A percentile compares a stretch with the other conserved stretches of the same genome.
These are phyloP conservation scores for Echium plantagineum DNA, from an alignment of 257 asterid species.

Conservation along the genomic window DNA sequence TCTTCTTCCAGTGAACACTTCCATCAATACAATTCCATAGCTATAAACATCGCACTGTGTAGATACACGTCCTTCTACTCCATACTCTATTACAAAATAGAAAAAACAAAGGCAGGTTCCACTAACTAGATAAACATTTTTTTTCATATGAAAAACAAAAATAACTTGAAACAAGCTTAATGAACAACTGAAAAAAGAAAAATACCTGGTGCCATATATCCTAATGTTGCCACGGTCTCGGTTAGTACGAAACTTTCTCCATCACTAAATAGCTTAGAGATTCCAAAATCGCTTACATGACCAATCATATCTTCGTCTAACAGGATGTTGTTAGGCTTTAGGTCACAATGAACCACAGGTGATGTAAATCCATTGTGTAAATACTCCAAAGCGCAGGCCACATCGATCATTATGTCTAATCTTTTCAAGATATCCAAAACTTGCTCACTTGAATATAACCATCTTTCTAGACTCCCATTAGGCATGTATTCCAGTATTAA, in stretches of 20 bases:
- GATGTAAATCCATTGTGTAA: slow-evolving; percentile 3
- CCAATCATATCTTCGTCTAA: too few species aligned
- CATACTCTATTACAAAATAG: slow-evolving; percentile 1
- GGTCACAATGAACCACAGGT: slow-evolving; percentile 11
- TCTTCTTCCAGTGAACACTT: slow-evolving; percentile 12
- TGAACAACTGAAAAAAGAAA: neutral
- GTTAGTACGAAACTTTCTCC: neutral
- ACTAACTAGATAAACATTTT: neutral
- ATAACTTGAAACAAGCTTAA: too few species aligned
- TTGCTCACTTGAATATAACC: slow-evolving; percentile 9
- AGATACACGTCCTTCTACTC: slow-evolving; percentile 5
- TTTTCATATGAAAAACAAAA: too few species aligned
- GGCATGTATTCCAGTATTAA: slow-evolving; percentile 9
- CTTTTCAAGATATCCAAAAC: slow-evolving; percentile 7
- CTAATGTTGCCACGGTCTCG: too few species aligned
- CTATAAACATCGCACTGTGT: slow-evolving; percentile 10
- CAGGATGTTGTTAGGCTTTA: too few species aligned
- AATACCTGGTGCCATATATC: neutral
- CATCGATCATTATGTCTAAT: slow-evolving; percentile 10
- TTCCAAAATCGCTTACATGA: slow-evolving; percentile 7
- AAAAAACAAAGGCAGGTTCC: neutral
- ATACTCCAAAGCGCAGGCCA: slow-evolving; percentile 15
- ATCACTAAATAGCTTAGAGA: slow-evolving; percentile 10
- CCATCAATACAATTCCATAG: slow-evolving; percentile 14
- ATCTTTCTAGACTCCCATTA: slow-evolving; percentile 10